These are phyloP conservation scores for Sugiyamaella japonica DNA, from an alignment of 1,139 yeast species.

Conservation along the genomic window DNA sequence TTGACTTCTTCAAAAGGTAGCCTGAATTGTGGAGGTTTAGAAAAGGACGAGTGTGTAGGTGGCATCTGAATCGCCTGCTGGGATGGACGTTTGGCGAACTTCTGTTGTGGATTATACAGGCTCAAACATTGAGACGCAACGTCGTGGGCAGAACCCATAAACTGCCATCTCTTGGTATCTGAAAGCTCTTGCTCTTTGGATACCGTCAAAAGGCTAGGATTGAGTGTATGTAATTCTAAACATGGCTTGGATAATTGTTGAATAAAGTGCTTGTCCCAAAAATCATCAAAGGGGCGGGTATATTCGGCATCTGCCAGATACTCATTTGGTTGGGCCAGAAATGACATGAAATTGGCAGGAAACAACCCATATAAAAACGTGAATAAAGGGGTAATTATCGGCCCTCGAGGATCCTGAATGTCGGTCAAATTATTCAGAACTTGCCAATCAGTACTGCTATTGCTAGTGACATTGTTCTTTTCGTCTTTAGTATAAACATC, in stretches of 20 bases:
- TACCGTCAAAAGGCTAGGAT: conserved; percentile 49
- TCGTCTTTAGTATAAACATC: conserved; percentile 14
- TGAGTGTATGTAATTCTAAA: conserved; percentile 45
- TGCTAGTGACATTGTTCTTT: not conserved
- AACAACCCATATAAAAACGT: conserved; percentile 62
- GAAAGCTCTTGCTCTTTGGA: conserved; percentile 47
- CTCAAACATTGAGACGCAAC: conserved; percentile 42
- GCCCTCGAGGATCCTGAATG: conserved; percentile 28
- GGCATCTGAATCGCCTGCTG: not conserved
- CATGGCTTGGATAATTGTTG: conserved; percentile 35
- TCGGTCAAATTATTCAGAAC: conserved; percentile 30
- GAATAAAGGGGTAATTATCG: conserved; percentile 40
- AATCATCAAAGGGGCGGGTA: conserved; percentile 31
- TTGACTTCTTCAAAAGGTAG: conserved; percentile 18
- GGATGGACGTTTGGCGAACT: not conserved
- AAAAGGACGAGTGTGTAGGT: not conserved
- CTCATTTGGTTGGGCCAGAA: conserved; percentile 47
- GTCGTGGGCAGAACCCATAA: conserved; percentile 39
- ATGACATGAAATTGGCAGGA: conserved; percentile 53
- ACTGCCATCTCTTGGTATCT: conserved; percentile 40
- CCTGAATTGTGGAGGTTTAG: conserved; percentile 14
- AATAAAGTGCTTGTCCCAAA: conserved; percentile 42
- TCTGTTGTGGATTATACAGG: conserved; percentile 6
- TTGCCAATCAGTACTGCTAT: conserved; percentile 38
- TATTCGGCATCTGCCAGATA: conserved; percentile 33